Evolutionary conservation across 1,284 basidiomycete genomes (phyloP).

Genomic region (Agroathelia rolfsii): DNA sequence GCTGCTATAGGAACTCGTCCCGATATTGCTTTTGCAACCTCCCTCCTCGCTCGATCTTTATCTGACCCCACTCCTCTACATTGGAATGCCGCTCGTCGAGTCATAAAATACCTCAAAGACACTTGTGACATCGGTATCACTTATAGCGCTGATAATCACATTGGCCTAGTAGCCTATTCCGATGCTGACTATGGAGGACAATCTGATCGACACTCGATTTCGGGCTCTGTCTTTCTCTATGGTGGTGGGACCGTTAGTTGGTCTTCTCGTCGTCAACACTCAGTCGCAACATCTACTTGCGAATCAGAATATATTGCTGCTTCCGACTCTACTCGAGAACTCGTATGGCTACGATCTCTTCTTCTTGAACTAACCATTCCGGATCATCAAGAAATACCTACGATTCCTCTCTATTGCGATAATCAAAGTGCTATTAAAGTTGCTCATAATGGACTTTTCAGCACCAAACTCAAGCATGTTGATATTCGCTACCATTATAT

Average conservation of each 20-base stretch:
- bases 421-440: conserved; percentile 26
- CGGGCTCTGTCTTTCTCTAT: conserved; percentile 21
- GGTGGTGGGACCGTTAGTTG: conserved; percentile 24
- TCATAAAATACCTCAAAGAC: conserved; percentile 7
- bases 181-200: conserved; percentile 21
- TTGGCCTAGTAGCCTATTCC: conserved; percentile 12
- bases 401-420: conserved; percentile 18
- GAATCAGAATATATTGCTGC: conserved; percentile 25
- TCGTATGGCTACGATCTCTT: conserved; percentile 22
- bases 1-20: conserved; percentile 9
- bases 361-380: conserved; percentile 17
- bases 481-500: conserved; percentile 29
- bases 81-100: conserved; percentile 2
- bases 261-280: conserved; percentile 24
- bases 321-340: conserved; percentile 20
- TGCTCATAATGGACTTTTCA: conserved; percentile 20
- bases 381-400: conserved; percentile 10
- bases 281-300: conserved; percentile 17
- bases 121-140: conserved; percentile 4
- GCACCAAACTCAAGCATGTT: conserved; percentile 28
- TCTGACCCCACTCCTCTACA: conserved; percentile 5
- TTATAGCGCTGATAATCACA: conserved; percentile 5
- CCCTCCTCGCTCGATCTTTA: conserved; percentile 4
- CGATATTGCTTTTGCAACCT: conserved; percentile 5
- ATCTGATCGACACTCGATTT: conserved; percentile 17